phyloP scores from a whole-genome alignment of 495 filamentous ascomycete species.

The Cetradonia linearis region DNA sequence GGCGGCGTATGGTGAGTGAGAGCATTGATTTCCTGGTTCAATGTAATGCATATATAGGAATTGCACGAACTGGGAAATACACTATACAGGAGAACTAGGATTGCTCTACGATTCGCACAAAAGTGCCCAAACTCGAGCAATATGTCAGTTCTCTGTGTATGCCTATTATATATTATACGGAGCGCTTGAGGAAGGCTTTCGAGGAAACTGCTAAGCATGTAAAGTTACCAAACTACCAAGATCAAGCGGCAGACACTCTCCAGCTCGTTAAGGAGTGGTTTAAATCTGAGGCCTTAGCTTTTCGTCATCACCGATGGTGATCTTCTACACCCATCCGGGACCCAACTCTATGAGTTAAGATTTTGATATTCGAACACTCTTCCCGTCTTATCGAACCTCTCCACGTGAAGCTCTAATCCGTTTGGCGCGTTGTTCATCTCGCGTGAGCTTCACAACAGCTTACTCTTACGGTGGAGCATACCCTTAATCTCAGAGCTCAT shows the following conservation, averaged over 20 bases:
- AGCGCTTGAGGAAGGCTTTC: neutral
- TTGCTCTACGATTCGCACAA: neutral
- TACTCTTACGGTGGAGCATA: too few relatives aligned
- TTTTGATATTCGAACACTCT: too few relatives aligned
- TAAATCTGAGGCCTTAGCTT: neutral
- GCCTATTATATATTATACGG: neutral
- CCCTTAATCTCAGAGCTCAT: too few relatives aligned
- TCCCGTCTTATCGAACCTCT: too few relatives aligned
- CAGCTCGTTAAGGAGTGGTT: neutral
- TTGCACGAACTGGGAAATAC: neutral
- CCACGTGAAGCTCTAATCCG: too few relatives aligned
- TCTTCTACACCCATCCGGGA: too few relatives aligned
- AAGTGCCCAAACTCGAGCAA: neutral
- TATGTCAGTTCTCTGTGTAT: neutral
- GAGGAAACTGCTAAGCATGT: neutral
- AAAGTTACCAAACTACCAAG: neutral
- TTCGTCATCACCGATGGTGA: too few relatives aligned
- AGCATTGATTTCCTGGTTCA: rapidly evolving
- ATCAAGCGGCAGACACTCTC: neutral
- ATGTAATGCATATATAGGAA: neutral
- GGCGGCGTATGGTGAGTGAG: neutral
- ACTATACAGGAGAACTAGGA: neutral
- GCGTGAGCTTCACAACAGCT: too few relatives aligned
- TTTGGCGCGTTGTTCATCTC: too few relatives aligned
- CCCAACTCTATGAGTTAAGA: too few relatives aligned